Evolutionary conservation across 257 asterid genomes (phyloP).

Genomic region (Nicotiana knightiana): DNA sequence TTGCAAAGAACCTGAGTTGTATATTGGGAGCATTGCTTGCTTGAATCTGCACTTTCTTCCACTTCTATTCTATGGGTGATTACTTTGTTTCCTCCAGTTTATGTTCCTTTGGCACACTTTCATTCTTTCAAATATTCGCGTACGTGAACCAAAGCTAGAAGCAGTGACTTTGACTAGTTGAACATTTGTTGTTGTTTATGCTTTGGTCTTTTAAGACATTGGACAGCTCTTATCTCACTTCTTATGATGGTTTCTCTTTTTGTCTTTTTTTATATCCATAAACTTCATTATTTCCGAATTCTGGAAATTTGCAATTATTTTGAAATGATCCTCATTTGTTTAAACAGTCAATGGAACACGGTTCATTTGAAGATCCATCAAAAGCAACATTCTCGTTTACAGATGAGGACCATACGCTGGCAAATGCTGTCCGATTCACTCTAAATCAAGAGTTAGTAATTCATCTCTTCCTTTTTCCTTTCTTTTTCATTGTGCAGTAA

Average conservation of each 20-base stretch:
- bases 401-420: conserved; percentile 86
- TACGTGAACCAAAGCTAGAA: background rate
- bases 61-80: background rate
- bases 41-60: background rate
- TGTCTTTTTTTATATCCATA: background rate
- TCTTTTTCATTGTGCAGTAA: background rate
- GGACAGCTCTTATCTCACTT: background rate
- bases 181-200: background rate
- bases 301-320: background rate
- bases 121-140: background rate
- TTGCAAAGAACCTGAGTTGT: background rate
- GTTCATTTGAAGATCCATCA: conserved; percentile 52
- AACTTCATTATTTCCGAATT: background rate
- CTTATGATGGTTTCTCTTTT: background rate
- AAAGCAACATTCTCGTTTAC: conserved; percentile 71
- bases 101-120: background rate
- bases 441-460: conserved; percentile 82
- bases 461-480: background rate
- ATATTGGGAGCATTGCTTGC: background rate
- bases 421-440: conserved; percentile 68
- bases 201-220: background rate
- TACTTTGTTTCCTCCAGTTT: background rate
- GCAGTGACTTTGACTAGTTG: background rate
- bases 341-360: conserved; percentile 60
- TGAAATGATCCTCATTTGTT: background rate